A percentile compares a stretch with the other conserved stretches of the same genome.
Evolutionary conservation across 2,329 filamentous ascomycete genomes (phyloP).

Genomic region (Lizonia empirigonia): DNA sequence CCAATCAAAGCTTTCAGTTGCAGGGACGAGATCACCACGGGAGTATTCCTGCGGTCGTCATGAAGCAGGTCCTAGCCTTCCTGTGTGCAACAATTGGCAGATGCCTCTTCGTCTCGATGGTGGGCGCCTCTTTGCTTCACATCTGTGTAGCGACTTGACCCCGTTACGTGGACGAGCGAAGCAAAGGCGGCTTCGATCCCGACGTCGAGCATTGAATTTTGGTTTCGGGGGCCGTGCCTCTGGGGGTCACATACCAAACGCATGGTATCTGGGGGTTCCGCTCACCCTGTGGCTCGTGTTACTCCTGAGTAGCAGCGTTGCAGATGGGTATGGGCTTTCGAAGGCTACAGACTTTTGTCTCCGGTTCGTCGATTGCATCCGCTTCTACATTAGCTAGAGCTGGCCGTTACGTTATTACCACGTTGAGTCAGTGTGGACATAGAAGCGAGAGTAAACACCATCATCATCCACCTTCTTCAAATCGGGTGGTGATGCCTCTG

Average conservation of each 20-base stretch:
- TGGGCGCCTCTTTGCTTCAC: no score
- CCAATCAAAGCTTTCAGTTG: neutral
- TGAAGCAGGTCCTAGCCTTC: conserved; percentile 23
- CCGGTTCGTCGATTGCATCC: conserved; percentile 15
- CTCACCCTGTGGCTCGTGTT: conserved; percentile 13
- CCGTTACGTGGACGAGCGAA: no score
- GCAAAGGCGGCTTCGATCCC: no score
- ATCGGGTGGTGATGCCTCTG: conserved; percentile 37
- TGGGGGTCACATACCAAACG: neutral
- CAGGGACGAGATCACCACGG: conserved; percentile 1
- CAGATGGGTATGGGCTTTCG: conserved; percentile 11
- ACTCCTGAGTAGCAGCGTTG: conserved; percentile 5
- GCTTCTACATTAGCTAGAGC: conserved; percentile 53
- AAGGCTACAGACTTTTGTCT: conserved; percentile 3
- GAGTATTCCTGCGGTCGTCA: conserved; percentile 2
- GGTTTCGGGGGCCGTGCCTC: conserved; percentile 12
- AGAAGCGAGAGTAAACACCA: conserved; percentile 46
- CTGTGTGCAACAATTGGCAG: conserved; percentile 22
- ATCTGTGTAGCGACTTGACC: no score
- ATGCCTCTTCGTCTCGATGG: conserved; percentile 6
- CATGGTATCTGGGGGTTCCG: conserved; percentile 19
- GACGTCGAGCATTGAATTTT: neutral
- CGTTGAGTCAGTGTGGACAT: conserved; percentile 52
- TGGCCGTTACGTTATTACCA: conserved; percentile 44
- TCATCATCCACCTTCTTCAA: conserved; percentile 31